Base-by-base conservation (phyloP, 306 rosid genomes). In the Sindora glabra region DNA sequence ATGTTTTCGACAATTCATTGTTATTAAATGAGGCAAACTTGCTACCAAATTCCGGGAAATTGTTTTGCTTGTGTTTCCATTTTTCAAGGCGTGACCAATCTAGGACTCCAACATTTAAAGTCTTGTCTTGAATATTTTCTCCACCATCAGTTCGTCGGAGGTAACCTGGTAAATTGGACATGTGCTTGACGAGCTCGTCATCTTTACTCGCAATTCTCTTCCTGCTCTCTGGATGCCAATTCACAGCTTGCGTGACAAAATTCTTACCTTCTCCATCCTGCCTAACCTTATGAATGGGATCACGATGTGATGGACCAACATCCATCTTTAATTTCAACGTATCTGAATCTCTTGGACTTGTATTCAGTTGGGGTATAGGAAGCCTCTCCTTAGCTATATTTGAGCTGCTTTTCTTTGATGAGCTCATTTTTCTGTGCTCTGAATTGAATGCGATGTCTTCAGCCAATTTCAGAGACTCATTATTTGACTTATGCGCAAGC, bases 121-220 rank as follows among this genome's bases (percentile, higher is more conserved):
- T 85, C 73, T 88, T 83, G 24, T 72, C 94, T 68, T 76, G 85
- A 27, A 70, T 51, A 42, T 59, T 79, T 65, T 74, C 80, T 49
- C 71, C 76, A 68, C 63, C 71, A 62, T 79, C 88, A 26, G 83
- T 33, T 58, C 70, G 76, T 66, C 69, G 86, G 55, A 92, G 96
- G 78, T 75, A 92, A 23, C 62, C 74, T 10, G 98, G 98, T 79
- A 92, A 72, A 77, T 78, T 81, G 3, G 96, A 75, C 98, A 92
- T 92, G 80, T 92, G 73, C 76, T 71, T 88, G 70, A 92, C 83
- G 76, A 92, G 89, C 82, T 92, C 98, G 59, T 82, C 95, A 54
- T 62, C 81, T 64, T 68, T 78, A 23, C 41, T 46, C 46, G 73
- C 52, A 60, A 73, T 75, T 71, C 63, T 79, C 69, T 75, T 74